Base-by-base conservation (phyloP, 371 early-diverging fungal genomes). In the Cokeromyces recurvatus region DNA sequence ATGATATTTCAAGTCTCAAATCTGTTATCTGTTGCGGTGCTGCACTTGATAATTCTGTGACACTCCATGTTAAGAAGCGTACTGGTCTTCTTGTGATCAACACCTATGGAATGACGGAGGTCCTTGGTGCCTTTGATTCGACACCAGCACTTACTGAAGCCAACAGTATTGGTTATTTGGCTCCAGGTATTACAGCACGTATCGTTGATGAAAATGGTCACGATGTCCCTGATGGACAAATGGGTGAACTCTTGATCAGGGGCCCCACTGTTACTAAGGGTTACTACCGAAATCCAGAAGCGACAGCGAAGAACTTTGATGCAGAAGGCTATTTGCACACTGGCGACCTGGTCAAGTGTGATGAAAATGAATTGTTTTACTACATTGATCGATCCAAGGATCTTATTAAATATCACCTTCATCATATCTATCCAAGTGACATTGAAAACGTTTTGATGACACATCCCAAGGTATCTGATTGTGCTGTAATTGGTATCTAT, bases 241-340 rank as follows among this genome's bases (percentile, higher is more conserved):
- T 29, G 0, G 88, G 88, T 14, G 86, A 87, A 54, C 65, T 89
- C 45, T 73, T 82, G 50, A 41, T 91, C 49, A 74, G 78, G n/a
- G 87, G 90, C 0, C 85, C 90, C 12, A 89, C 85, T 46, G 62
- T 87, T 3, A 85, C 81, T 23, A 16, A 16, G 0, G 87, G 85
- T 1, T 85, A 87, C 51, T 60, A 73, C 25, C 76, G 78, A 27
- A 76, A 79, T 38, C 47, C 50, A 6, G 65, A 77, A 46, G 86
- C 81, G 0, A 90, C 89, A 0, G 62, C 56, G 21, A 58, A 52
- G 10, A 62, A 77, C 0, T 74, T 90, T 48, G 83, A 81, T 47
- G 23, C 27, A 0, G 71, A 77, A n/a, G 89, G 89, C 1, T 92
- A 77, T 68, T 64, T 90, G 41, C 85, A 81, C 46, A 89, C 89